Base-by-base conservation (phyloP, 2,329 filamentous ascomycete genomes). In the Coleophoma cylindrospora region DNA sequence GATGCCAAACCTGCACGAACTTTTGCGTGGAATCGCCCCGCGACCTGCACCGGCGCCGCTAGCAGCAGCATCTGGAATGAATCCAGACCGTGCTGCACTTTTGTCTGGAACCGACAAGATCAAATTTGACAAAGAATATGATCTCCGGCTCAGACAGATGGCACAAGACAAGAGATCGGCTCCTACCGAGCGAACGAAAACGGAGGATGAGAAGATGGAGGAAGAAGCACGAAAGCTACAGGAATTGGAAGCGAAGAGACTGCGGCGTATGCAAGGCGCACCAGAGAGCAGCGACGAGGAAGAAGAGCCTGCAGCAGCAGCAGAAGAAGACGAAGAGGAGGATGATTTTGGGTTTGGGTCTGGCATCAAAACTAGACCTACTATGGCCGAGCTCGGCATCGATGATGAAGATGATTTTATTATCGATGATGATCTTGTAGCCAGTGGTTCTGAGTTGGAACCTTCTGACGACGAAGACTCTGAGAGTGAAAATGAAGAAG, bases 371-470 rank as follows among this genome's bases (percentile, higher is more conserved):
- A 70, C 73, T 48, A 73, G 75, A 21, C 63, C 58, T 27, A 58
- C 51, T 34, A 60, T 56, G 49, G 74, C 78, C 11, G 78, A 86
- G 51, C 67, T 91, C 15, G 88, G 84, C 6, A 85, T 95, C 34
- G 91, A 96, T 57, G 92, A 96, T 59, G 92, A 97, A 64, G 92
- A 97, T 60, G 90, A 96, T 60, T 97, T 97, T 61, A 66, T 92
- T 22, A 84, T 96, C 54, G 92, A 97, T 52, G 89, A 94, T 54
- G 87, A 95, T 62, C 76, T 97, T 14, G 79, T 96, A 34, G 91
- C 91, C 12, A 91, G 85, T 58, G 88, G 84, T 36, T 92, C 89
- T 6, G 83, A 86, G 37, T 62, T 83, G n/a, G 81, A 86, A 27
- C 71, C 75, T 4, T 69, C 77, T 15, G 75, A 75, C 8, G 77